Base-by-base conservation (phyloP, 495 filamentous ascomycete genomes). In the Penicillium silybi region DNA sequence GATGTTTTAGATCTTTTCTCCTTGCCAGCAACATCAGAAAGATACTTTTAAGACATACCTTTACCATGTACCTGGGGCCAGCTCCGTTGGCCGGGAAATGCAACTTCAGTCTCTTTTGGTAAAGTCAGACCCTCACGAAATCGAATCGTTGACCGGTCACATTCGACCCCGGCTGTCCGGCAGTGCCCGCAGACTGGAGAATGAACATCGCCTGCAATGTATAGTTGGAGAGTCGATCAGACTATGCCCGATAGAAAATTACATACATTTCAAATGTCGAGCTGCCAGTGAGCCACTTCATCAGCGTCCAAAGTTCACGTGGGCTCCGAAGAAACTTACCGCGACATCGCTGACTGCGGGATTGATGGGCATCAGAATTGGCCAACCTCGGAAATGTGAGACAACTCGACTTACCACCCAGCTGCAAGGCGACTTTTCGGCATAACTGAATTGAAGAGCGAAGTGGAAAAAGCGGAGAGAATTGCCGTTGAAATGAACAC, bases 261-360 rank as follows among this genome's bases (percentile, higher is more conserved):
- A 3, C 64, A 19, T 50, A 65, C 65, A 68, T 49, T 56, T 68
- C 9, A 65, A 29, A 53, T 68, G 62, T 3, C 65, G 65, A 19
- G 23, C 65, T 65, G 27, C 7, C 0, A 18, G 17, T 9, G 13
- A 7, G 4, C 8, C 8, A 2, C 1, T 22, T 35, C 19, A 35
- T 26, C 34, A 26, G 1, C 16, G n/a, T n/a, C n/a, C n/a, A n/a
- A n/a, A n/a, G 34, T 18, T 5, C 29, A 5, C 18, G 6, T 9
- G 3, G 11, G 15, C 6, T 32, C 32, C 16, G 22, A 4, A 32
- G 8, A 6, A 8, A 48, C 52, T 51, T 53, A 62, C 59, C 34
- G n/a, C 59, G 59, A 53, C 59, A 62, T 47, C 59, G 46, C 40
- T 49, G 52, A 41, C 59, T 59, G 40, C 9, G 29, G 11, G 25